Conservation (phyloP, 2,329 filamentous ascomycete species). For the Penicillium sp. region DNA sequence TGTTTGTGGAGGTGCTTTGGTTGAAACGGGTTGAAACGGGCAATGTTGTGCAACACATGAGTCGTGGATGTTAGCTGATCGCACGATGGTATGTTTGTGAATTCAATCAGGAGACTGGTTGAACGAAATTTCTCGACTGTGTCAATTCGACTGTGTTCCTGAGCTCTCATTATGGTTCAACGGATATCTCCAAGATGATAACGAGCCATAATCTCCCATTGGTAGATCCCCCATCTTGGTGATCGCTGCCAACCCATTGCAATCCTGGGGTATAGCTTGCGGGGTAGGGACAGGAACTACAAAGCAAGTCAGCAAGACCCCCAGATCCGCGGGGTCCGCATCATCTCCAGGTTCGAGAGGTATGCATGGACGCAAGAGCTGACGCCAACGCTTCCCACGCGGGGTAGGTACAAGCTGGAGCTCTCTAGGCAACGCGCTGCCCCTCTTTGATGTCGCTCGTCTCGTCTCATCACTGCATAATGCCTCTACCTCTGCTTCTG, state of each 20-base stretch:
- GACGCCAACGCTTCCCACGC: not conserved
- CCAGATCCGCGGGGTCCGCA: not conserved
- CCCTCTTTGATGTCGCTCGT: conserved; percentile 5
- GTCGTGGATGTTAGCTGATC: not conserved
- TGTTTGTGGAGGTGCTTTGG: not conserved
- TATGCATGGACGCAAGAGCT: conserved; percentile 3
- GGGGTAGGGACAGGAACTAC: conserved; percentile 1
- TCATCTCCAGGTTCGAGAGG: not conserved
- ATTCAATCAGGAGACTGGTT: not conserved
- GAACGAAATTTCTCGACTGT: not conserved
- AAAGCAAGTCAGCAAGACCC: not conserved
- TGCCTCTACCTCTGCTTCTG: not conserved
- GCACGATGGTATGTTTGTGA: not conserved
- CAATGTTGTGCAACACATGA: not conserved
- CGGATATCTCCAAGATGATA: not conserved
- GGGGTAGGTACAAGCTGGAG: conserved; percentile 1
- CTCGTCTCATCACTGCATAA: conserved; percentile 2
- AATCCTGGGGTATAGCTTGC: conserved; percentile 8
- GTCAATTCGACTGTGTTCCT: not conserved
- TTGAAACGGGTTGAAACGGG: conserved; percentile 7
- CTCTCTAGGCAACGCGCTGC: not conserved
- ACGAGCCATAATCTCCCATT: not conserved
- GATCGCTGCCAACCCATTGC: not conserved
- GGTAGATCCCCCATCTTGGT: not conserved
- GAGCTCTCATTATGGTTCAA: not conserved